A percentile compares a stretch with the other conserved stretches of the same genome.
Evolutionary conservation across 2,329 filamentous ascomycete species (phyloP).

Genomic region (Claviceps digitariae): DNA sequence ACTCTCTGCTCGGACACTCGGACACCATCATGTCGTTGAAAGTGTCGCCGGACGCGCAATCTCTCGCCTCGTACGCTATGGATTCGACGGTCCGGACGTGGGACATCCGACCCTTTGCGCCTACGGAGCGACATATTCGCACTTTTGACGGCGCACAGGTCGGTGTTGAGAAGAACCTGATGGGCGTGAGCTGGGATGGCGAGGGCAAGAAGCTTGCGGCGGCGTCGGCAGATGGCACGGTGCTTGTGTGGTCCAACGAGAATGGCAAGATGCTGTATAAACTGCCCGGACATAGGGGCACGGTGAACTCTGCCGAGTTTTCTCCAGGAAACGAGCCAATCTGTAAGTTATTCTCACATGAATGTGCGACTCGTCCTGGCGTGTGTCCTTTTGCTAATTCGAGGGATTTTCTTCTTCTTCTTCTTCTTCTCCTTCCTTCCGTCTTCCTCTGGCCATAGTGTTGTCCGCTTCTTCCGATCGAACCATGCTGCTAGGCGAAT

Average conservation of each 20-base stretch:
- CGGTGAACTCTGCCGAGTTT: constrained; percentile 90
- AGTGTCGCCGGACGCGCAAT: constrained; percentile 87
- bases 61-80: constrained; percentile 80
- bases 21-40: constrained; percentile 85
- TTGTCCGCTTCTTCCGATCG: constrained; percentile 84
- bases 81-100: constrained; percentile 90
- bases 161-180: constrained; percentile 82
- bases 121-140: constrained; percentile 67
- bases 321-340: constrained; percentile 74
- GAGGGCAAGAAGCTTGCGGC: constrained; percentile 78
- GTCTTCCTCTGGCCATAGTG: constrained; percentile 38
- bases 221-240: constrained; percentile 80
- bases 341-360: constrained; percentile 42
- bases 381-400: constrained; percentile 18
- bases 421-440: neutral
- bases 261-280: constrained; percentile 90
- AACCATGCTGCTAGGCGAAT: constrained; percentile 69
- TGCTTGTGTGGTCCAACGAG: constrained; percentile 79
- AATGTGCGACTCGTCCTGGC: neutral
- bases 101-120: constrained; percentile 92
- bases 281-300: constrained; percentile 86
- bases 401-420: neutral
- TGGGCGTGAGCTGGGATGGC: constrained; percentile 79
- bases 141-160: constrained; percentile 86
- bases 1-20: constrained; percentile 76